Percentiles rank a stretch among this genome's conserved stretches.
Evolutionary conservation across 768 basidiomycete genomes (phyloP).

Genomic region (Serendipita indica): DNA sequence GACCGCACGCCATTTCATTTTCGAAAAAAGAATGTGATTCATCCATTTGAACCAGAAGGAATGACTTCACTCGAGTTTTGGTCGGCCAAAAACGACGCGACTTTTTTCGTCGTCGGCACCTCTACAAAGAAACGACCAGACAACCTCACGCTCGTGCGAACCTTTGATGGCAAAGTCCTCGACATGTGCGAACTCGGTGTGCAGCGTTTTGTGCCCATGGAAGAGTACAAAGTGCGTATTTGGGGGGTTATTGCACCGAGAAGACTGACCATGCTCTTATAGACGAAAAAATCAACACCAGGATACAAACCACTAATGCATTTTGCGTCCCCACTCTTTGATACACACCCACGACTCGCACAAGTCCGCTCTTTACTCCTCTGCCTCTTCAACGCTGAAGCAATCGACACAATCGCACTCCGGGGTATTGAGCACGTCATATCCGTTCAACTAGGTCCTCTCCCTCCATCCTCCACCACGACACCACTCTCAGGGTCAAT

Average conservation of each 20-base stretch:
- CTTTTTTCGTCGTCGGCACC: conserved; percentile 78
- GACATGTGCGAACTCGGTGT: conserved; percentile 96
- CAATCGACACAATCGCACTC: conserved; percentile 68
- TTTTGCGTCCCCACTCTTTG: conserved; percentile 90
- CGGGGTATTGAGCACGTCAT: conserved; percentile 79
- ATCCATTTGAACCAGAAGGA: conserved; percentile 69
- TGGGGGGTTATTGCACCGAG: not conserved
- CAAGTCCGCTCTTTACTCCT: conserved; percentile 87
- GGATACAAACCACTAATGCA: conserved; percentile 89
- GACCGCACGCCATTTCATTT: conserved; percentile 80
- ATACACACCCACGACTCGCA: conserved; percentile 79
- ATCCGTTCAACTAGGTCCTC: conserved; percentile 59
- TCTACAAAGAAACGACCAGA: conserved; percentile 91
- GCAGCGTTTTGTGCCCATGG: conserved; percentile 63
- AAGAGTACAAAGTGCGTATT: conserved; percentile 60
- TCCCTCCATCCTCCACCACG: conserved; percentile 31
- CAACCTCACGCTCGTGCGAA: conserved; percentile 69
- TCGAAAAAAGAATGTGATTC: conserved; percentile 83
- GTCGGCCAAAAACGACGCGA: conserved; percentile 86
- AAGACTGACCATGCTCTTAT: not conserved
- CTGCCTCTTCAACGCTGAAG: conserved; percentile 81
- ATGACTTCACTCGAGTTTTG: conserved; percentile 78
- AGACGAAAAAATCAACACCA: conserved; percentile 80
- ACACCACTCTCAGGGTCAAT: conserved; percentile 18
- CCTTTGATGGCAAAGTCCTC: conserved; percentile 70